Conservation (phyloP, 176 grass and related monocot genomes). For the Olyra latifolia region DNA sequence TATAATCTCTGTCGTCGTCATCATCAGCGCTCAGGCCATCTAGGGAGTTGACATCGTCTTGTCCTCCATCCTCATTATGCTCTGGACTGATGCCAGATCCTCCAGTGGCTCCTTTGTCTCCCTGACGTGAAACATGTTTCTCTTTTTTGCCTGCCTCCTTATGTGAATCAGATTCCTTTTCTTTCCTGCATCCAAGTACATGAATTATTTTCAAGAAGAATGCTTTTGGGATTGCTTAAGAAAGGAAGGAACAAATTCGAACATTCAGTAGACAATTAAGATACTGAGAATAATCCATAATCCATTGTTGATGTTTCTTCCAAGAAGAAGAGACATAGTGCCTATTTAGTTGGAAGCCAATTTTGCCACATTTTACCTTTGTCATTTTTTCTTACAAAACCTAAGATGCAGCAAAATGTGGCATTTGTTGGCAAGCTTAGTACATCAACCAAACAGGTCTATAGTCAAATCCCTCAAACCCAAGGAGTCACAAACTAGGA, state of each 20-base stretch:
- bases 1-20: slow-evolving; percentile 40
- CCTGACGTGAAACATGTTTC: slow-evolving; percentile 15
- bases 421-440: too few relatives aligned
- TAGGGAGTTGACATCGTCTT: slow-evolving; percentile 29
- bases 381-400: too few relatives aligned
- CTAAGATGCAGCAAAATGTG: too few relatives aligned
- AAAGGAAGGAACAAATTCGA: background rate
- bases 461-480: too few relatives aligned
- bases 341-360: too few relatives aligned
- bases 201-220: slow-evolving; percentile 20
- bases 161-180: slow-evolving; percentile 30
- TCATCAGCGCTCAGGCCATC: slow-evolving; percentile 36
- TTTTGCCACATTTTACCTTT: too few relatives aligned
- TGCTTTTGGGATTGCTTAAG: background rate
- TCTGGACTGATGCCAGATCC: slow-evolving; percentile 30
- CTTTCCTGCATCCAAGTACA: slow-evolving; percentile 43
- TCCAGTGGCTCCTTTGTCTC: slow-evolving; percentile 22
- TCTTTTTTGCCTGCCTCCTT: slow-evolving; percentile 29
- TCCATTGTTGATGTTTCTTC: slow-evolving; percentile 3
- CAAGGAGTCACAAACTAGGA: background rate
- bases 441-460: too few relatives aligned
- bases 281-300: slow-evolving; percentile 2
- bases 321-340: background rate
- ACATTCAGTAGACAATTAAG: background rate
- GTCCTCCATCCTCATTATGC: slow-evolving; percentile 7